Evolutionary conservation across 805 yeast genomes (phyloP).

Genomic region (Kodamaea hsintzibuensis): DNA sequence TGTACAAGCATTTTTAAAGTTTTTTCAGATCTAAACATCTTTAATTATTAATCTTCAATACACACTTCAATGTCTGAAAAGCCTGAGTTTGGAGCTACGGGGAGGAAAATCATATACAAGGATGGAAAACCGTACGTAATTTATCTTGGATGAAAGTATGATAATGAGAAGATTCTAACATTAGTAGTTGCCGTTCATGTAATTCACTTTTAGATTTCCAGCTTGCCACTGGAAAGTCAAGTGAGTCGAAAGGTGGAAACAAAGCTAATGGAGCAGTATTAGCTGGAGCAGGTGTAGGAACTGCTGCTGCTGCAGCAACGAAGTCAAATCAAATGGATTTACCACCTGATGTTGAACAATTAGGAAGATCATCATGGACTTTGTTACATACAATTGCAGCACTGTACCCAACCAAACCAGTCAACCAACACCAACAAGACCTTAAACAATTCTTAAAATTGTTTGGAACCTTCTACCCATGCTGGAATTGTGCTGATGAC

Average conservation of each 20-base stretch:
- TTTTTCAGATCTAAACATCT: not conserved
- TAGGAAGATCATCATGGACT: constrained; percentile 93
- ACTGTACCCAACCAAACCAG: constrained; percentile 73
- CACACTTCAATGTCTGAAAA: constrained; percentile 7
- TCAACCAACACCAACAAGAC: constrained; percentile 61
- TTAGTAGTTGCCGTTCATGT: constrained; percentile 77
- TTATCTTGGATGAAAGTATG: not conserved
- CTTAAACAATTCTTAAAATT: constrained; percentile 67
- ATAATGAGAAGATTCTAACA: not conserved
- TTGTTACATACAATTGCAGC: constrained; percentile 89
- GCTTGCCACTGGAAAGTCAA: constrained; percentile 42
- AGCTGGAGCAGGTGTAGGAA: not conserved
- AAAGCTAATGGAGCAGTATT: not conserved
- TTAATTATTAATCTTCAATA: not conserved
- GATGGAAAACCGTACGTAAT: constrained; percentile 88
- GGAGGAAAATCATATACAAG: constrained; percentile 72
- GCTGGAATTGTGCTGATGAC: constrained; percentile 91
- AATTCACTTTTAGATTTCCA: constrained; percentile 80
- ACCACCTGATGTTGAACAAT: constrained; percentile 82
- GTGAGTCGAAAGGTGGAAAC: not conserved
- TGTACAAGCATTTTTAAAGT: not conserved
- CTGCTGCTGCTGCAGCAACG: constrained; percentile 10
- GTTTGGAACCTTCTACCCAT: constrained; percentile 84
- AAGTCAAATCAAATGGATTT: constrained; percentile 44
- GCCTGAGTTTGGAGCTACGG: constrained; percentile 57